Percentiles rank a stretch among this genome's conserved stretches.
Evolutionary conservation across 306 rosid species (phyloP).

Genomic region (Chamaecrista fasciculata): DNA sequence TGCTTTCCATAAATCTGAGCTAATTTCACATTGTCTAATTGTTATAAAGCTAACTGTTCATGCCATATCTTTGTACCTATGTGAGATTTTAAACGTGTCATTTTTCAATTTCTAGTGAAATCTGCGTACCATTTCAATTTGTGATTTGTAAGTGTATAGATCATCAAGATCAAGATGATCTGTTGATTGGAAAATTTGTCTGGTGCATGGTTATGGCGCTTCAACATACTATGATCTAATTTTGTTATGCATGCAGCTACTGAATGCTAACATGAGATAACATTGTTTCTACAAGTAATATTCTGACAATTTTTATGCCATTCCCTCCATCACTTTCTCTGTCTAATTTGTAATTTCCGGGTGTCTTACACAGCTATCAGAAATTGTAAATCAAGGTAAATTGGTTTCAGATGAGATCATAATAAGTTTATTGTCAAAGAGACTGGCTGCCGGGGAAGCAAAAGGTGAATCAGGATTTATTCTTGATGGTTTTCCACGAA

Average conservation of each 20-base stretch:
- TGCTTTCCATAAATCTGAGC: not conserved
- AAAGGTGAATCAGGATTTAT: constrained; percentile 84
- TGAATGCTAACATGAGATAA: not conserved
- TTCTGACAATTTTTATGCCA: not conserved
- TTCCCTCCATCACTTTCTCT: not conserved
- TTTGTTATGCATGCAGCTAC: not conserved
- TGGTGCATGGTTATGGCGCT: constrained; percentile 5
- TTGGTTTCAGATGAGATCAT: constrained; percentile 92
- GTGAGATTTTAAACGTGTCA: not conserved
- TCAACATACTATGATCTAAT: constrained; percentile 5
- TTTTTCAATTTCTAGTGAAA: not conserved
- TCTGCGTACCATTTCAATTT: not conserved
- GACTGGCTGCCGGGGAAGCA: constrained; percentile 68
- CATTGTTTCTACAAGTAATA: not conserved
- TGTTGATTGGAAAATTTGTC: constrained; percentile 5
- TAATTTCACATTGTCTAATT: not conserved
- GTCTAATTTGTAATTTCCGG: constrained; percentile 25
- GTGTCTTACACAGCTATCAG: constrained; percentile 60
- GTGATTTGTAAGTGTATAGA: not conserved
- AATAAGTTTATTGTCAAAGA: constrained; percentile 73
- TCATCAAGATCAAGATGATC: not conserved
- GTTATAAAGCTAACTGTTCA: not conserved
- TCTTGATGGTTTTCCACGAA: constrained; percentile 98
- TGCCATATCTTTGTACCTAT: not conserved
- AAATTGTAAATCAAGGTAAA: constrained; percentile 87